Conservation (phyloP, 129 eudicot genomes). For the sunflower (Helianthus annuus) region HanXRQr2.0-SUNRISE NC_035449.2:159339025-159339524, state of each 20-base stretch:
- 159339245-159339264: slow-evolving; percentile 31
- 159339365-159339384: slow-evolving; percentile 34
- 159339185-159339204: slow-evolving; percentile 40
- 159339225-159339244: slow-evolving; percentile 22
- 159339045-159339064: background rate
- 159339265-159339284: slow-evolving; percentile 3
- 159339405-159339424: slow-evolving; percentile 55
- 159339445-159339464: slow-evolving; percentile 37
- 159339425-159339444: slow-evolving; percentile 36
- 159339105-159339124: slow-evolving; percentile 42
- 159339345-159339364: slow-evolving; percentile 39
- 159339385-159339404: slow-evolving; percentile 54
- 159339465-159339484: background rate
- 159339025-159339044: slow-evolving; percentile 11
- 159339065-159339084: slow-evolving; percentile 4
- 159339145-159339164: slow-evolving; percentile 47
- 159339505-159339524: too few species aligned
- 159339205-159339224: slow-evolving; percentile 39
- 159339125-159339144: slow-evolving; percentile 42
- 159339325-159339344: slow-evolving; percentile 43
- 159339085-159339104: slow-evolving; percentile 4
- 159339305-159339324: slow-evolving; percentile 62
- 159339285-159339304: slow-evolving; percentile 30
- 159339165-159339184: slow-evolving; percentile 57
- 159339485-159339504: background rate